These are phyloP conservation scores for Echinosphaeria canescens DNA, from an alignment of 2,329 filamentous ascomycete genomes.

Conservation along the genomic window DNA sequence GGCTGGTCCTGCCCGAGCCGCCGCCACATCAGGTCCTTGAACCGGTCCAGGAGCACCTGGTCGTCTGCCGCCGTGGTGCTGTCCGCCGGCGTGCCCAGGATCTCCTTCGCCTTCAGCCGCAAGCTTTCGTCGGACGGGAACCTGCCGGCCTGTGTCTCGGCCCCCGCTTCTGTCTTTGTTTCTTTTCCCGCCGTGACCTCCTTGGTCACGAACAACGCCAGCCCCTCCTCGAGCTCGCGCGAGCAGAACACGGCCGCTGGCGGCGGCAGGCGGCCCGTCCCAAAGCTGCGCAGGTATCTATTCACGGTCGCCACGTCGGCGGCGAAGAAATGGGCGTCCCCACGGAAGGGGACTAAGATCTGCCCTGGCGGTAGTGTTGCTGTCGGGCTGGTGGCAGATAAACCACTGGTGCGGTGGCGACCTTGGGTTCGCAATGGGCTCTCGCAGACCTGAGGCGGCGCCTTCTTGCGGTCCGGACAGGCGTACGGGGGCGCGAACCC, in stretches of 20 bases:
- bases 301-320: conserved; percentile 21
- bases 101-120: conserved; percentile 20
- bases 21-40: conserved; percentile 26
- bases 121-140: conserved; percentile 26
- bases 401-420: no score
- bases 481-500: conserved; percentile 34
- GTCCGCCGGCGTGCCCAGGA: conserved; percentile 20
- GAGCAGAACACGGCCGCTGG: conserved; percentile 33
- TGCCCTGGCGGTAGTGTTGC: no score
- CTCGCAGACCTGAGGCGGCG: no score
- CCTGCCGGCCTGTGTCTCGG: no score
- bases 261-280: conserved; percentile 18
- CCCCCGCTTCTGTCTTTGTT: no score
- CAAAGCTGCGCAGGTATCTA: conserved; percentile 22
- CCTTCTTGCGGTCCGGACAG: conserved; percentile 13
- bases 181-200: conserved; percentile 12
- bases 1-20: no score
- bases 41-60: conserved; percentile 24
- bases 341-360: conserved; percentile 12
- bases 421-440: no score
- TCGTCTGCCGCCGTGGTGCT: conserved; percentile 34
- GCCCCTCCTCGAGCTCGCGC: conserved; percentile 31
- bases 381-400: no score
- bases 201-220: conserved; percentile 22
- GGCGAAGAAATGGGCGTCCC: conserved; percentile 17